Conservation (phyloP, 2,329 filamentous ascomycete species). For the Penicillium brasilianum region DNA sequence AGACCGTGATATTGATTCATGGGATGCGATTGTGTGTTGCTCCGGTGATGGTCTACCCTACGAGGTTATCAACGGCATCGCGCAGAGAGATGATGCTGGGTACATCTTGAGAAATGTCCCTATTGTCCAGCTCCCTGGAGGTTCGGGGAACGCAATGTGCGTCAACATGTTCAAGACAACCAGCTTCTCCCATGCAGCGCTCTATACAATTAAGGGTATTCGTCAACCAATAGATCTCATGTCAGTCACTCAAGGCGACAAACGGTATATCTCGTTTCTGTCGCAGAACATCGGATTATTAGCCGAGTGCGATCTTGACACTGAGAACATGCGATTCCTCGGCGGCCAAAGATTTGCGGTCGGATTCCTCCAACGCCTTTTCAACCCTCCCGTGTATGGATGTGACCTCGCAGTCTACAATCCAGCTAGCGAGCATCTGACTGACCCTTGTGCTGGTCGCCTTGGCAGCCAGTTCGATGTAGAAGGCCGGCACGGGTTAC, state of each 20-base stretch:
- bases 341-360: background rate
- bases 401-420: background rate
- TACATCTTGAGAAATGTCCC: background rate
- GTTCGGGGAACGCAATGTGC: background rate
- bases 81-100: background rate
- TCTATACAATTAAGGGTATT: background rate
- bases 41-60: background rate
- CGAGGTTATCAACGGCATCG: background rate
- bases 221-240: background rate
- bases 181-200: background rate
- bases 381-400: background rate
- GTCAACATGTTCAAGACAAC: background rate
- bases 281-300: constrained; percentile 1
- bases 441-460: background rate
- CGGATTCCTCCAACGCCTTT: background rate
- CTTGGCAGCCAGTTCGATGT: background rate
- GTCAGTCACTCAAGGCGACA: background rate
- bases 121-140: background rate
- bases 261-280: background rate
- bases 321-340: constrained; percentile 3
- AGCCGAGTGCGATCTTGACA: constrained; percentile 9
- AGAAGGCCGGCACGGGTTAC: background rate
- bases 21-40: background rate
- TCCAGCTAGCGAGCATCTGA: background rate
- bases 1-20: background rate